Conservation (phyloP, 306 rosid genomes). For the Quercus glauca region DNA sequence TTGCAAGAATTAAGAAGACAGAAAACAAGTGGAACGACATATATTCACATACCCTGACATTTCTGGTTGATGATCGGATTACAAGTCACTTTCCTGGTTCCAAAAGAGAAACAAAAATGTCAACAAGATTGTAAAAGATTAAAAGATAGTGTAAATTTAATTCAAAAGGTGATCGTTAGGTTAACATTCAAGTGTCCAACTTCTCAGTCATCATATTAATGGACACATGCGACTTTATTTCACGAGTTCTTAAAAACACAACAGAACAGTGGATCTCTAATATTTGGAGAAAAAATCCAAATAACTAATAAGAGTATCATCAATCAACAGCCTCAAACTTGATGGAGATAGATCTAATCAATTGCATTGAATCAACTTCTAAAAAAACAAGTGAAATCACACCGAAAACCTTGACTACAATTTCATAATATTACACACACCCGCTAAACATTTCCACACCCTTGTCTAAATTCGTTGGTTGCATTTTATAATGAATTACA, state of each 20-base stretch:
- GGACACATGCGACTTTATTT: background rate
- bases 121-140: background rate
- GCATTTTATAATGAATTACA: background rate
- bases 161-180: background rate
- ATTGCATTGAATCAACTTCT: background rate
- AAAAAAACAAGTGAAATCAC: background rate
- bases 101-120: background rate
- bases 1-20: background rate
- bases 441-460: background rate
- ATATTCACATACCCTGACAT: slow-evolving; percentile 2
- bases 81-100: slow-evolving; percentile 2
- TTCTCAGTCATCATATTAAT: background rate
- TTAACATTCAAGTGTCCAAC: background rate
- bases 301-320: background rate
- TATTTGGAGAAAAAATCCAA: background rate
- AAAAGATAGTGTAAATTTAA: background rate
- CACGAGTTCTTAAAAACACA: background rate
- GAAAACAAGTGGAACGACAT: background rate
- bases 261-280: background rate
- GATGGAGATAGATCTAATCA: background rate
- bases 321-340: background rate
- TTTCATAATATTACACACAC: background rate
- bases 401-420: background rate
- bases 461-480: background rate
- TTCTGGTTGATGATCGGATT: background rate